Base-by-base conservation (phyloP, 2,329 filamentous ascomycete species). In the Microcera coccophila region DNA sequence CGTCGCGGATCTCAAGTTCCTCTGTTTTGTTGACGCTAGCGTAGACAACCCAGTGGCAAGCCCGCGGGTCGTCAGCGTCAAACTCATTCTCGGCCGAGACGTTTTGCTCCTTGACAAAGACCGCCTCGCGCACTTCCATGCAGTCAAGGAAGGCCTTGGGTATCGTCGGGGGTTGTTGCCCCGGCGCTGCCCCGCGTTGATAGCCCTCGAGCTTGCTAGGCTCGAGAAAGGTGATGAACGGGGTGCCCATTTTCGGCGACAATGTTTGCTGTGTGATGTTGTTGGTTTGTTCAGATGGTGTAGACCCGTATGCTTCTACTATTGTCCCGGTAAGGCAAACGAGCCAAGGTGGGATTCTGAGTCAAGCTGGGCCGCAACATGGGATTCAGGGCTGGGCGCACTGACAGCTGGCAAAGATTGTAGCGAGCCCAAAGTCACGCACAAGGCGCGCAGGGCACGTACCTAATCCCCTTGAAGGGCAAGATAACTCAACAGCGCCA, bases 11-110 rank as follows among this genome's bases (percentile, higher is more conserved):
- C 60, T 75, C 72, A 4, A 62, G 60, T 45, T 66, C 64, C 34
- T 67, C 65, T 3, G 62, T 66, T 37, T 66, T 70, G 41, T 76
- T 75, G 42, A 85, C 74, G 14, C 75, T 81, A 36, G 81, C 80
- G 65, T 95, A 95, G n/a, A 84, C 73, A 21, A 95, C 84, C 86
- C 88, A 95, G 65, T 96, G 90, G 68, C 84, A 91, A 53, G 81
- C 84, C 26, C 87, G 78, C 1, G 75, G 53, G 63, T 97, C 91
- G 61, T 96, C 89, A 1, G 74, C 69, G 69, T 96, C 91, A 52
- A 88, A 76, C 64, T 97, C 90, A 51, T 81, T 79, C 28, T 85
- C 80, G 1, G 81, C 64, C 0, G 77, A 72, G 12, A 81, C 69
- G 0, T 64, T 55, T 56, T 85, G 81, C 57, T 84, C 82, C 7